These are phyloP conservation scores for Tetragonia tetragonoides DNA, from an alignment of 148 eudicot species.

Conservation along the genomic window DNA sequence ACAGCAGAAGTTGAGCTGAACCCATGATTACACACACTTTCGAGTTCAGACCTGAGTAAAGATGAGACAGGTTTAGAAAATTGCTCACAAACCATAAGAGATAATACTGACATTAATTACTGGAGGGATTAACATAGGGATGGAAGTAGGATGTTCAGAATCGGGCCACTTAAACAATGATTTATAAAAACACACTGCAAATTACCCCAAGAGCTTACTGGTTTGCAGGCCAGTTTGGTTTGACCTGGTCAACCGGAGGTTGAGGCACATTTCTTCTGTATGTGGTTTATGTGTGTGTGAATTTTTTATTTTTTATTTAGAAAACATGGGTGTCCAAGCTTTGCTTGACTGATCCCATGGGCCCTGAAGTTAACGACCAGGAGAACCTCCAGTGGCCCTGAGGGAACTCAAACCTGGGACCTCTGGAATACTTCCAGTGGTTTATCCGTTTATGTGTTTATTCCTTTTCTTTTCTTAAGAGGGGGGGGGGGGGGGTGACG, in stretches of 20 bases:
- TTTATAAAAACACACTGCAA: not conserved
- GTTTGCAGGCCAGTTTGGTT: not conserved
- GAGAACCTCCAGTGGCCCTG: no score
- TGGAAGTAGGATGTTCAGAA: not conserved
- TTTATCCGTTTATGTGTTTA: no score
- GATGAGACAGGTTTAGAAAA: not conserved
- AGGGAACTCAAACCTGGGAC: no score
- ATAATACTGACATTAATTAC: not conserved
- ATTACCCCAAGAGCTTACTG: not conserved
- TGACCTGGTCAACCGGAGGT: not conserved
- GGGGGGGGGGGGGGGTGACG: not conserved
- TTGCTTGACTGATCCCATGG: no score
- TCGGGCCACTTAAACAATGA: not conserved
- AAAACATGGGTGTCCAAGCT: no score
- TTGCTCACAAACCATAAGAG: not conserved
- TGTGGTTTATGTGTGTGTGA: no score
- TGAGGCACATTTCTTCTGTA: no score
- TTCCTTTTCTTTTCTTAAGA: no score
- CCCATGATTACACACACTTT: constrained; percentile 56
- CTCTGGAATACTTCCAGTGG: no score
- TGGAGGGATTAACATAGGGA: not conserved
- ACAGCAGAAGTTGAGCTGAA: constrained; percentile 47
- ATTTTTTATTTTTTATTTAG: no score
- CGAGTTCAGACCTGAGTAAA: constrained; percentile 58
- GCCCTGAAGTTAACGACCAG: no score